Conservation (phyloP, 2,329 filamentous ascomycete species). For the Dothistroma septosporum region DNA sequence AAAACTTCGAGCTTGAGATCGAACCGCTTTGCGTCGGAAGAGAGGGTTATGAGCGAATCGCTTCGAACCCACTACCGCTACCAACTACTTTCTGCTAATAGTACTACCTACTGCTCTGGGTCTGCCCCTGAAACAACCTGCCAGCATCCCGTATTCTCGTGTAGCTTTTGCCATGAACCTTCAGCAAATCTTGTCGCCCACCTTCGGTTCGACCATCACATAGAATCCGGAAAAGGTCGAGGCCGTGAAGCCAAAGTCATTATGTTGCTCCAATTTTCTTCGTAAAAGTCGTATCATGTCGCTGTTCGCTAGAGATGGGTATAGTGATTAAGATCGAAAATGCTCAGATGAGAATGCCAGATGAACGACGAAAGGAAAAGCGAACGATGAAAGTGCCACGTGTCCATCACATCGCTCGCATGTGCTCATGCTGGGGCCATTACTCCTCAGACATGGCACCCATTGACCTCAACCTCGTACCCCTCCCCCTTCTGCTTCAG, state of each 20-base stretch:
- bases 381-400: background rate
- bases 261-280: background rate
- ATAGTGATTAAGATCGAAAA: background rate
- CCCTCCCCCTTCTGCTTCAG: conserved; percentile 78
- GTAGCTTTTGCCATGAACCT: background rate
- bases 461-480: conserved; percentile 77
- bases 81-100: background rate
- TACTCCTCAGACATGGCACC: conserved; percentile 32
- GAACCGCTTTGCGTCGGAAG: background rate
- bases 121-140: background rate
- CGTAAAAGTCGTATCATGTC: background rate
- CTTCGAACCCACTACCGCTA: conserved; percentile 5
- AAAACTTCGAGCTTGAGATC: background rate
- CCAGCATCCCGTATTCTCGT: background rate
- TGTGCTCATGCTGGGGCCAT: background rate
- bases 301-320: background rate
- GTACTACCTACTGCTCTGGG: background rate
- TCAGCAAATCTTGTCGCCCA: background rate
- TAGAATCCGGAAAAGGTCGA: background rate
- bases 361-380: background rate
- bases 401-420: background rate
- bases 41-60: conserved; percentile 1
- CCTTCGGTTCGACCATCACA: background rate
- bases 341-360: background rate
- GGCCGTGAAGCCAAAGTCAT: background rate